These are phyloP conservation scores for Pneumocystis wakefieldiae DNA, from an alignment of 1,139 yeast genomes.

Conservation along the genomic window DNA sequence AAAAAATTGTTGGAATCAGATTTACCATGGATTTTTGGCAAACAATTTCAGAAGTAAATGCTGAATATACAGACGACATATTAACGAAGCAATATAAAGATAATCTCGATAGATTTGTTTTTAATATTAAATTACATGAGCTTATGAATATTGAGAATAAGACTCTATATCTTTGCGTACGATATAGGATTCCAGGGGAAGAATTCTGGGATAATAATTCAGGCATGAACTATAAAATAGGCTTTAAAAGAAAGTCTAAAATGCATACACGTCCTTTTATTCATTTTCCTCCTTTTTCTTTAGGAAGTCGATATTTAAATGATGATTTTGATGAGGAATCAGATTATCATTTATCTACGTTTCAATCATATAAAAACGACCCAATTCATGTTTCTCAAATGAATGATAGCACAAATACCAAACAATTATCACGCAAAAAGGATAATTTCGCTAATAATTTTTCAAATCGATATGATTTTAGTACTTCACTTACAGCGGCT, in stretches of 20 bases:
- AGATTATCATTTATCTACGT: background rate
- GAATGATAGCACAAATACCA: background rate
- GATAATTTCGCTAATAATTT: background rate
- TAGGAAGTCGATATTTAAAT: slow-evolving; percentile 1
- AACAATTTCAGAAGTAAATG: slow-evolving; percentile 54
- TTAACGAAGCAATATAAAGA: slow-evolving; percentile 26
- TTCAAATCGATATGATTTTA: slow-evolving; percentile 10
- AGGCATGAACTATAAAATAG: slow-evolving; percentile 42
- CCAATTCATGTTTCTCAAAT: background rate
- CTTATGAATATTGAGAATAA: slow-evolving; percentile 25
- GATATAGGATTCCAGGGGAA: slow-evolving; percentile 34
- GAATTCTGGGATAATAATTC: slow-evolving; percentile 73
- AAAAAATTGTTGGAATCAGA: slow-evolving; percentile 46
- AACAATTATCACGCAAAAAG: background rate
- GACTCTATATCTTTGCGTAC: slow-evolving; percentile 40
- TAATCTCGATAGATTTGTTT: slow-evolving; percentile 33
- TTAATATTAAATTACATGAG: slow-evolving; percentile 29
- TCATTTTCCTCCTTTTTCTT: slow-evolving; percentile 7
- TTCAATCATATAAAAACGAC: background rate
- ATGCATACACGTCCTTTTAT: slow-evolving; percentile 3
- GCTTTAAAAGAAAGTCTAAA: slow-evolving; percentile 22
- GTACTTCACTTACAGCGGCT: slow-evolving; percentile 10
- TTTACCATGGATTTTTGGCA: slow-evolving; percentile 62
- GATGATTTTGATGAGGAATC: background rate
- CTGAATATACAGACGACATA: slow-evolving; percentile 45